Percentiles rank a stretch among this genome's conserved stretches.
Conservation (phyloP, 305 asterid genomes). For the Vinca major region DNA sequence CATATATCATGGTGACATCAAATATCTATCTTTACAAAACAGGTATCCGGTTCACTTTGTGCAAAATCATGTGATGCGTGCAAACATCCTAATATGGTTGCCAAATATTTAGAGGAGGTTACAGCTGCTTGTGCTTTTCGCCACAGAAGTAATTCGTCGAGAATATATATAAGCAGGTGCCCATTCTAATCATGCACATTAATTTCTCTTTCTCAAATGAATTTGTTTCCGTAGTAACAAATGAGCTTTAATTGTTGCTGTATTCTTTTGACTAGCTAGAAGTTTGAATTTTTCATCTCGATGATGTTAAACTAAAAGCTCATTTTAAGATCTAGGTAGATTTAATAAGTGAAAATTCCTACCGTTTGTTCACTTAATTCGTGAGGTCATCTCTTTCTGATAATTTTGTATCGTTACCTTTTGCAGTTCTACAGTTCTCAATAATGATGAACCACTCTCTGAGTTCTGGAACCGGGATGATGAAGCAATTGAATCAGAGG, state of each 20-base stretch:
- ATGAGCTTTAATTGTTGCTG: background rate
- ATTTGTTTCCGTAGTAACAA: background rate
- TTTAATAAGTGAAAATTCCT: background rate
- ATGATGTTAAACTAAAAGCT: background rate
- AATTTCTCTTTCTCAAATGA: background rate
- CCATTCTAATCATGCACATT: slow-evolving; percentile 7
- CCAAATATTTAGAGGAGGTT: slow-evolving; percentile 70
- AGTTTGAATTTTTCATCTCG: background rate
- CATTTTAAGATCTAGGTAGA: background rate
- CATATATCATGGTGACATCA: slow-evolving; percentile 6
- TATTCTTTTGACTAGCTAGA: background rate
- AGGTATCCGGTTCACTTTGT: slow-evolving; percentile 66
- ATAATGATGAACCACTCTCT: slow-evolving; percentile 37
- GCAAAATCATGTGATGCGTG: slow-evolving; percentile 83
- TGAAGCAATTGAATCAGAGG: slow-evolving; percentile 75
- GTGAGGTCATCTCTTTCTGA: background rate
- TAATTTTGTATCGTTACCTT: background rate
- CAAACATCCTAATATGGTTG: slow-evolving; percentile 59
- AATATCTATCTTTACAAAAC: slow-evolving; percentile 25
- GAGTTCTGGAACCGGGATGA: slow-evolving; percentile 91
- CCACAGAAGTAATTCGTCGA: slow-evolving; percentile 50
- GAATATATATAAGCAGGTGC: slow-evolving; percentile 73
- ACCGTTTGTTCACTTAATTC: background rate
- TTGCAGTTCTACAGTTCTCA: slow-evolving; percentile 46
- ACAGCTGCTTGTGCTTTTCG: slow-evolving; percentile 36